These are phyloP conservation scores for Yamadazyma olivae DNA, from an alignment of 805 yeast genomes.

Conservation along the genomic window DNA sequence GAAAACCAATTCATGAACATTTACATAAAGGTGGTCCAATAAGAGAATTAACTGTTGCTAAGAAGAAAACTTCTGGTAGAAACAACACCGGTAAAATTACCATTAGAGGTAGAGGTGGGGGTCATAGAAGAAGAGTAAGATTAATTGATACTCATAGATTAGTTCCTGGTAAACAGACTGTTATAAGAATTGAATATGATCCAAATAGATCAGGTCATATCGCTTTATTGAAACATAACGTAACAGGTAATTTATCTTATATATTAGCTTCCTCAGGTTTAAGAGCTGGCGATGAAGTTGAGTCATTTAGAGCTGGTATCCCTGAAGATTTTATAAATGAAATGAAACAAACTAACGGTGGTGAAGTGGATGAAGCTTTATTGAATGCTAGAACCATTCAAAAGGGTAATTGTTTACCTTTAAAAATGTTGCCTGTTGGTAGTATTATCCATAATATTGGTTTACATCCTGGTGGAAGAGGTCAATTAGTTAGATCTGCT, in stretches of 20 bases:
- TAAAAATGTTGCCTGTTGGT: slow-evolving; percentile 92
- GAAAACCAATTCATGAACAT: slow-evolving; percentile 83
- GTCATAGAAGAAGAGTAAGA: slow-evolving; percentile 85
- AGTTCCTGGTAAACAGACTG: slow-evolving; percentile 70
- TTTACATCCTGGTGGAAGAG: slow-evolving; percentile 65
- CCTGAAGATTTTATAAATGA: slow-evolving; percentile 70
- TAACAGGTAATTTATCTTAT: slow-evolving; percentile 64
- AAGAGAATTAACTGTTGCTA: slow-evolving; percentile 68
- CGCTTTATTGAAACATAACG: slow-evolving; percentile 71
- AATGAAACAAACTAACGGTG: slow-evolving; percentile 65
- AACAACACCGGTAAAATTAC: slow-evolving; percentile 86
- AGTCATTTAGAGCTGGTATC: slow-evolving; percentile 84
- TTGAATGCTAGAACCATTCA: slow-evolving; percentile 82
- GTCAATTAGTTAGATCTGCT: slow-evolving; percentile 88
- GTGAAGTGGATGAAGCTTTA: slow-evolving; percentile 87
- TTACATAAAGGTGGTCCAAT: slow-evolving; percentile 84
- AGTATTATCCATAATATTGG: slow-evolving; percentile 87
- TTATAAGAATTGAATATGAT: slow-evolving; percentile 88
- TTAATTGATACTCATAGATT: slow-evolving; percentile 72
- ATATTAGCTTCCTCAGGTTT: slow-evolving; percentile 90
- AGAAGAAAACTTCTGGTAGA: slow-evolving; percentile 79
- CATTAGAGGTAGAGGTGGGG: slow-evolving; percentile 95
- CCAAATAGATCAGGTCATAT: slow-evolving; percentile 93
- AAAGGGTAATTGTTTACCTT: slow-evolving; percentile 92
- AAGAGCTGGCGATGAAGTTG: slow-evolving; percentile 88